Evolutionary conservation across 225 moss, liverwort and hornwort species (phyloP).

Genomic region (Takakia lepidozioides): DNA sequence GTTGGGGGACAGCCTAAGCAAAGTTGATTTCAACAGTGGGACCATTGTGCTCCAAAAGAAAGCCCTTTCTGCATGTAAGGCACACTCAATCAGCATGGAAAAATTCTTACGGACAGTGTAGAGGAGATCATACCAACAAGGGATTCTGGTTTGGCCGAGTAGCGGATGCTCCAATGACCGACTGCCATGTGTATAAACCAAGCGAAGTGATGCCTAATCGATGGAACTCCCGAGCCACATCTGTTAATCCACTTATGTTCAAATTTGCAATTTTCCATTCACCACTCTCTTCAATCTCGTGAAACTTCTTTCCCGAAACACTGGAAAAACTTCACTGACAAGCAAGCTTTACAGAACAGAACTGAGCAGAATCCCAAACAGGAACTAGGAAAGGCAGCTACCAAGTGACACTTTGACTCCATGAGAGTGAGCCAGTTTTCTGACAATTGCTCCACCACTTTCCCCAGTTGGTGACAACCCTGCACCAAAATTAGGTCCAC

Average conservation of each 20-base stretch:
- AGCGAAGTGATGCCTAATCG: slow-evolving; percentile 32
- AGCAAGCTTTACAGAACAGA: background rate
- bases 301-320: too few relatives aligned
- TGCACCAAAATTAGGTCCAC: too few relatives aligned
- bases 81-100: too few relatives aligned
- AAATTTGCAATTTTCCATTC: too few relatives aligned
- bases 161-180: slow-evolving; percentile 32
- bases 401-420: slow-evolving; percentile 53
- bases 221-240: slow-evolving; percentile 47
- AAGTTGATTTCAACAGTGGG: background rate
- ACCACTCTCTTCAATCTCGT: too few relatives aligned
- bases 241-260: slow-evolving; percentile 10
- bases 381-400: slow-evolving; percentile 6
- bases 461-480: slow-evolving; percentile 55
- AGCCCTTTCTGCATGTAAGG: too few relatives aligned
- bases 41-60: background rate
- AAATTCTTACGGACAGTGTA: too few relatives aligned
- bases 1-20: background rate
- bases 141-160: slow-evolving; percentile 34
- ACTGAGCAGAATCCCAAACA: too few relatives aligned
- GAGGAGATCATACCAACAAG: slow-evolving; percentile 22
- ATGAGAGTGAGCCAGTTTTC: slow-evolving; percentile 46
- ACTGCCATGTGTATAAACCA: slow-evolving; percentile 56
- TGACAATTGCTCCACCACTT: slow-evolving; percentile 48
- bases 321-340: slow-evolving; percentile 1